Base-by-base conservation (phyloP, 805 yeast species). In the Vanderwaltozyma yarrowii region DNA sequence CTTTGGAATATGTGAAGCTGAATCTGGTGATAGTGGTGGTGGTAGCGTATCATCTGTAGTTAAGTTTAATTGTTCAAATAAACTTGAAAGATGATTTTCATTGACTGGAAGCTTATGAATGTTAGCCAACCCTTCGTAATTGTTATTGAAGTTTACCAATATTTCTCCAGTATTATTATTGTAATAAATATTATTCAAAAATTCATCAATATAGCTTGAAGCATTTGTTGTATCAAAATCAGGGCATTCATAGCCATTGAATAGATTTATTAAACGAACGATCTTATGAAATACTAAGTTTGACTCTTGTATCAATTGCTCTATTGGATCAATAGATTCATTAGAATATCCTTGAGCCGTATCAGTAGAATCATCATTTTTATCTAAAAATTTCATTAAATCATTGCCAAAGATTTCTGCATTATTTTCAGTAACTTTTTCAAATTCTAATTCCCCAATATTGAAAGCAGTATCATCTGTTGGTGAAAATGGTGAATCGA, bases 401-500 rank as follows among this genome's bases (percentile, higher is more conserved):
- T 58, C 61, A 16, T 53, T 42, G 9, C 60, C 61, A 41, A 56
- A 58, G 3, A 55, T 40, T 26, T 56, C 61, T 2, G 52, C 44
- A 33, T 56, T 58, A 33, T 58, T 54, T 32, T 56, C 55, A 3
- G 54, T 50, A 24, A 56, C 37, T 27, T 53, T 53, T 40, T 56
- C 61, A 41, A 56, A 58, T 40, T 53, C 61, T 32, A 58, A 37
- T 18, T 53, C 58, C 5, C 63, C 60, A 25, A 58, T 54, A 24
- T 44, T 48, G 7, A 36, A 30, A 30, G 15, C 16, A 4, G 10
- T 21, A 5, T 24, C 13, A 24, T 8, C n/a, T 8, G 4, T 12
- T 10, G 27, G 27, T 8, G 27, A 24, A 24, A 14, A 5, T 12
- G n/a, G n/a, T 13, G 29, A 26, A 26, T 26, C n/a, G 7, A 13